Evolutionary conservation across 257 asterid genomes (phyloP).

Genomic region (Solanum arcanum): DNA sequence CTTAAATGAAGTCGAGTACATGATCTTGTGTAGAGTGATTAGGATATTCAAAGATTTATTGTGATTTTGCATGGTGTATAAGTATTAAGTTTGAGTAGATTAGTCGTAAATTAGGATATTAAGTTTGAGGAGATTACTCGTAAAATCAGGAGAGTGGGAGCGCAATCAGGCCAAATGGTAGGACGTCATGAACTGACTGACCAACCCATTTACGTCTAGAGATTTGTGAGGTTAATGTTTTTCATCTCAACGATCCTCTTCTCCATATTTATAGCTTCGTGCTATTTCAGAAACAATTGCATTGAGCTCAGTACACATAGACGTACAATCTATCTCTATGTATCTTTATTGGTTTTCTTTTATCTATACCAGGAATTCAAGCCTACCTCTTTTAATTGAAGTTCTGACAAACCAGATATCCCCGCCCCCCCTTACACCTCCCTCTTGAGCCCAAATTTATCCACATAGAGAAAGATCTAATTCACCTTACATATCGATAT

Average conservation of each 20-base stretch:
- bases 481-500: not conserved
- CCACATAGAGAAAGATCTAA: not conserved
- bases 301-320: not conserved
- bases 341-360: not conserved
- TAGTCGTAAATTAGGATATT: too few relatives aligned
- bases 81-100: too few relatives aligned
- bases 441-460: not conserved
- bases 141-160: not conserved
- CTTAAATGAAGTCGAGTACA: too few relatives aligned
- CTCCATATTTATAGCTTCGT: not conserved
- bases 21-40: too few relatives aligned
- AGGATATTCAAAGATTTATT: too few relatives aligned
- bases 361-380: not conserved
- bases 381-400: not conserved
- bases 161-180: not conserved
- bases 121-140: too few relatives aligned
- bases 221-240: not conserved
- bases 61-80: too few relatives aligned
- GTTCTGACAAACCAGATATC: not conserved
- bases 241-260: not conserved
- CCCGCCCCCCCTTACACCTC: not conserved
- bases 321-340: not conserved
- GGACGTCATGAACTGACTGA: too few relatives aligned
- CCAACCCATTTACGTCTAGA: not conserved
- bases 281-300: not conserved